Evolutionary conservation across 1,139 yeast species (phyloP), one percentile per base, ranked within the genome.

Genomic region (Taphrina deformans): DNA sequence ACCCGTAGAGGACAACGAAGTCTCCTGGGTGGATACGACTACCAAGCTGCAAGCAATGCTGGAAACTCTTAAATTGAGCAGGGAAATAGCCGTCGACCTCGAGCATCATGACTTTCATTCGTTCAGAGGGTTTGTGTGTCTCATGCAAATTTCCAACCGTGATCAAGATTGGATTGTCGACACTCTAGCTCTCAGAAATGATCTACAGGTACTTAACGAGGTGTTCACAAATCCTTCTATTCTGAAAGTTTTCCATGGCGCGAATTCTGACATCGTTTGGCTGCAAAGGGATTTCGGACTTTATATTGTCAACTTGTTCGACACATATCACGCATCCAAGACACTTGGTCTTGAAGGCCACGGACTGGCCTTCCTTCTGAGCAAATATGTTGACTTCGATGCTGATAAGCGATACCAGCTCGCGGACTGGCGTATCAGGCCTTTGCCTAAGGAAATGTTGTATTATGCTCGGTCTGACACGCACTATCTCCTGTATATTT

Each of bases 181-280:
- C 73, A 88, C 96, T 0, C 79, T 86, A 29, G 83, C 83, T 1
- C 80, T 95, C 53, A 79, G 97, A 67, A 89, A 88, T 55, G 89
- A 89, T 66, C 78, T 95, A 60, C 79, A 82, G 53, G 77, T 78
- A 0, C 78, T 95, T 67, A 95, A 95, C 76, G 79, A 79, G 62
- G 83, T 92, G 0, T 91, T 93, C 70, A 82, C 98, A 1, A 79
- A 93, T 74, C 97, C 98, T 0, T 72, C 77, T 3, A 85, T 92
- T 40, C 79, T 90, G 41, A 95, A 95, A 73, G 96, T 95, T 0
- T 84, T 95, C 70, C 99, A 95, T 74, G 99, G 99, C 69, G 97
- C 99, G 0, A 87, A 85, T 70, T 91, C 91, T 96, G 99, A 95
- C 79, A 88, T 93, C 9, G 87, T 90, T 59, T 95, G 99, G 99